Conservation (phyloP, 2,329 filamentous ascomycete species). For the Ophiocordyceps camponoti-leonardi region DNA sequence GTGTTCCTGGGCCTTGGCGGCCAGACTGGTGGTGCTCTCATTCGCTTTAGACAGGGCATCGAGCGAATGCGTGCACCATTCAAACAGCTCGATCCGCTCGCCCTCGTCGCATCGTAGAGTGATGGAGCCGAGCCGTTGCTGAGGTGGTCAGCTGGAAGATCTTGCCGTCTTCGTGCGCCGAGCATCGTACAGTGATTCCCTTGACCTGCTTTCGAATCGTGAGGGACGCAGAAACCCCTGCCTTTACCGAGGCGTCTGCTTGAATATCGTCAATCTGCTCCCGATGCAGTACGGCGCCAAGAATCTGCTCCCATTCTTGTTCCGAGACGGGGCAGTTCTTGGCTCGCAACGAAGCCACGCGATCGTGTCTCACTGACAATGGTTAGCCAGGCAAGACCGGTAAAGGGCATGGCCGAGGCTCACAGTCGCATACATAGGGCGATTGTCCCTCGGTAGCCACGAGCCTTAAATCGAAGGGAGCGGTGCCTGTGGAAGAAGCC, state of each 20-base stretch:
- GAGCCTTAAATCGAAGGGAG: conserved; percentile 46
- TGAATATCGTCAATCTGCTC: conserved; percentile 36
- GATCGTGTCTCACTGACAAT: conserved; percentile 36
- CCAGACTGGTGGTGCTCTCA: conserved; percentile 23
- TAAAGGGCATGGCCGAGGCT: background rate
- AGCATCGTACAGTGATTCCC: conserved; percentile 43
- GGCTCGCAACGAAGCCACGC: conserved; percentile 31
- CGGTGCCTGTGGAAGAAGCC: conserved; percentile 29
- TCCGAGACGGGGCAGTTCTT: conserved; percentile 36
- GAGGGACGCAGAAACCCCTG: conserved; percentile 35
- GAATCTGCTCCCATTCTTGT: conserved; percentile 49
- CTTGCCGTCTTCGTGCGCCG: background rate
- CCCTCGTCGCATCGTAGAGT: conserved; percentile 35
- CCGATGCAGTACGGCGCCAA: conserved; percentile 38
- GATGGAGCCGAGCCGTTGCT: conserved; percentile 56
- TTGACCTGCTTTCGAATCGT: conserved; percentile 47
- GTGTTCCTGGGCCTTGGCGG: conserved; percentile 25
- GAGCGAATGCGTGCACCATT: conserved; percentile 50
- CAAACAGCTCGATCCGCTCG: conserved; percentile 45
- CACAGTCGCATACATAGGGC: conserved; percentile 40
- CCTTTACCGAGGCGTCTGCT: conserved; percentile 38
- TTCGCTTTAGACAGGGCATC: conserved; percentile 27
- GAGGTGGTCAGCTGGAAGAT: conserved; percentile 7
- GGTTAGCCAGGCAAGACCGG: background rate
- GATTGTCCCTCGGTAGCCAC: conserved; percentile 50